These are phyloP conservation scores for Wickerhamiella nectarea DNA, from an alignment of 805 yeast genomes.

Conservation along the genomic window DNA sequence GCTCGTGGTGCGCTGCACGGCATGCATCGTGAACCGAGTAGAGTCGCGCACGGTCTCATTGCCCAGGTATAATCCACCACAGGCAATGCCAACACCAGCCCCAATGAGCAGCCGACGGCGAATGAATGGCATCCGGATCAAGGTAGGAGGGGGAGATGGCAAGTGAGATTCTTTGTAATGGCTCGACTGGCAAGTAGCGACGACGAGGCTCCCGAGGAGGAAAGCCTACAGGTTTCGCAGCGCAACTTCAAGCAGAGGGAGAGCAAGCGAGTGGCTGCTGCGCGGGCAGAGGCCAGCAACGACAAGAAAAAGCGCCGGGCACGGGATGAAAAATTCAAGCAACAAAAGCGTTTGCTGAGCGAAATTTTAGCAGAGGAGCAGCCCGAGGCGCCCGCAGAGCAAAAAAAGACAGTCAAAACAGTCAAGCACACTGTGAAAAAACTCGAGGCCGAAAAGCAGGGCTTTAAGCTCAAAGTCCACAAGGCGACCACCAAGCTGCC, in stretches of 20 bases:
- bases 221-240: conserved; percentile 18
- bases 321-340: conserved; percentile 20
- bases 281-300: conserved; percentile 7
- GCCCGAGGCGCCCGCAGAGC: conserved; percentile 9
- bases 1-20: conserved; percentile 21
- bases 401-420: conserved; percentile 1
- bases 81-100: background rate
- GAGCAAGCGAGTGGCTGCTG: background rate
- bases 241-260: conserved; percentile 1
- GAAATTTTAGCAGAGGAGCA: conserved; percentile 18
- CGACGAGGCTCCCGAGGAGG: conserved; percentile 29
- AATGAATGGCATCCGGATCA: no score
- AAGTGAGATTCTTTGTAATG: background rate
- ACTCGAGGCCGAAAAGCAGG: conserved; percentile 14
- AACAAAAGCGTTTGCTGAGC: conserved; percentile 18
- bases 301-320: conserved; percentile 21
- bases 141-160: no score
- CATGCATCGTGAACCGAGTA: conserved; percentile 18
- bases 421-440: conserved; percentile 9
- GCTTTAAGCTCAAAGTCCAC: conserved; percentile 20
- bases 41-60: conserved; percentile 19
- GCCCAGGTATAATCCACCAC: conserved; percentile 14
- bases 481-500: conserved; percentile 19
- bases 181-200: background rate
- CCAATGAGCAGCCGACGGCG: background rate